These are phyloP conservation scores for Aspergillus phoenicis DNA, from an alignment of 2,329 filamentous ascomycete genomes.

Conservation along the genomic window DNA sequence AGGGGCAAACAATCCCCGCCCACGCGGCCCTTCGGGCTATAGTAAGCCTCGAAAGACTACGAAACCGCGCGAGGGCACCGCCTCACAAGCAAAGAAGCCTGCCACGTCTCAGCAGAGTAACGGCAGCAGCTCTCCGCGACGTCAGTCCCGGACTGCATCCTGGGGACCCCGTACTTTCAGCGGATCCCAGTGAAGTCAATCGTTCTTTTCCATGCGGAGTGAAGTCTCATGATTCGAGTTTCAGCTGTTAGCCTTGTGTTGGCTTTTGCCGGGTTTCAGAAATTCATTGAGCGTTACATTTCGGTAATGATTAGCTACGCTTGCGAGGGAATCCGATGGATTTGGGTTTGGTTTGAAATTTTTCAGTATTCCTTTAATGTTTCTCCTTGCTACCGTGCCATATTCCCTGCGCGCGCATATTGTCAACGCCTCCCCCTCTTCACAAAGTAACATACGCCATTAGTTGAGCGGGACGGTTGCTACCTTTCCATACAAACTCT, in stretches of 20 bases:
- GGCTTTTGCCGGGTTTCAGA: slow-evolving; percentile 20
- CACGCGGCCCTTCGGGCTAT: slow-evolving; percentile 30
- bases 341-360: slow-evolving; percentile 21
- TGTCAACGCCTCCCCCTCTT: slow-evolving; percentile 13
- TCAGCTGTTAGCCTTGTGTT: slow-evolving; percentile 9
- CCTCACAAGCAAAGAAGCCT: slow-evolving; percentile 32
- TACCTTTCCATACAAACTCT: not conserved
- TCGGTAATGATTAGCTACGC: slow-evolving; percentile 28
- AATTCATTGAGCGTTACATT: slow-evolving; percentile 27
- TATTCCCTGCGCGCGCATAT: slow-evolving; percentile 16
- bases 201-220: slow-evolving; percentile 6
- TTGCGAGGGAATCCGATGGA: slow-evolving; percentile 21
- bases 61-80: slow-evolving; percentile 35
- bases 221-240: slow-evolving; percentile 10
- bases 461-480: slow-evolving; percentile 6
- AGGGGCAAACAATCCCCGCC: slow-evolving; percentile 27
- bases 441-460: slow-evolving; percentile 18
- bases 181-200: slow-evolving; percentile 25
- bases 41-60: slow-evolving; percentile 36
- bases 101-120: slow-evolving; percentile 27
- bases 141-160: slow-evolving; percentile 31
- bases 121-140: slow-evolving; percentile 28
- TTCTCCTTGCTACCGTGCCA: slow-evolving; percentile 19
- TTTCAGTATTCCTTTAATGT: slow-evolving; percentile 26
- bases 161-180: slow-evolving; percentile 32